phyloP scores from a whole-genome alignment of 352 stramenopile species.

The Pythium dissimile region DNA sequence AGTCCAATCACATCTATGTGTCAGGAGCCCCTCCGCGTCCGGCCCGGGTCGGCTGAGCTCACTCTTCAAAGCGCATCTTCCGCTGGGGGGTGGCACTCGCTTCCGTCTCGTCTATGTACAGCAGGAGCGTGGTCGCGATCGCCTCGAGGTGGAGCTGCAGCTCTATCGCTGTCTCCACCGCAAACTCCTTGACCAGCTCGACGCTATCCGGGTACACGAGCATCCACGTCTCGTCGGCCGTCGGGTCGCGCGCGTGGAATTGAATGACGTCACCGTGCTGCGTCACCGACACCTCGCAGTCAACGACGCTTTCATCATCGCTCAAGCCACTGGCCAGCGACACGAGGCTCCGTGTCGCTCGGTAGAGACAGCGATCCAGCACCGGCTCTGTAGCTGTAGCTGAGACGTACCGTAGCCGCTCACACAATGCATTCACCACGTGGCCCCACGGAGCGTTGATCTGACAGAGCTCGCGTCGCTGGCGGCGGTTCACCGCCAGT shows the following conservation, averaged over 20 bases:
- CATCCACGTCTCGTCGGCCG: conserved; percentile 17
- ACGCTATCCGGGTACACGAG: conserved; percentile 49
- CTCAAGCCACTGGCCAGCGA: conserved; percentile 27
- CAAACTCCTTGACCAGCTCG: conserved; percentile 54
- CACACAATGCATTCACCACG: conserved; percentile 35
- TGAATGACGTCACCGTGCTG: conserved; percentile 21
- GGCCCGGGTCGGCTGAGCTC: neutral
- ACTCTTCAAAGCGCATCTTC: conserved; percentile 56
- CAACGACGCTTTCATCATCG: conserved; percentile 20
- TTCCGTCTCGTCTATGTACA: conserved; percentile 16
- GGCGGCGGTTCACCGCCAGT: conserved; percentile 17
- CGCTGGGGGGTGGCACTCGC: no score
- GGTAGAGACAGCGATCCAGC: conserved; percentile 48
- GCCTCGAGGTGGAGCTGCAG: conserved; percentile 62
- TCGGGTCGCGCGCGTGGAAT: conserved; percentile 44
- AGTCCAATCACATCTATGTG: neutral
- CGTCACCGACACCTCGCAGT: conserved; percentile 40
- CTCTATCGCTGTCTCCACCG: conserved; percentile 46
- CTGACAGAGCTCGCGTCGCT: conserved; percentile 21
- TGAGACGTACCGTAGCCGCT: conserved; percentile 20
- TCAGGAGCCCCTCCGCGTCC: neutral
- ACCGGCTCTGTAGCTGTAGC: neutral
- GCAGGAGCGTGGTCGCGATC: conserved; percentile 44
- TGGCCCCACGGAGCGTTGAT: conserved; percentile 29
- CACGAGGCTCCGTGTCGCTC: conserved; percentile 32